These are phyloP conservation scores for Metarhizium sp. DNA, from an alignment of 2,329 filamentous ascomycete species.

Conservation along the genomic window DNA sequence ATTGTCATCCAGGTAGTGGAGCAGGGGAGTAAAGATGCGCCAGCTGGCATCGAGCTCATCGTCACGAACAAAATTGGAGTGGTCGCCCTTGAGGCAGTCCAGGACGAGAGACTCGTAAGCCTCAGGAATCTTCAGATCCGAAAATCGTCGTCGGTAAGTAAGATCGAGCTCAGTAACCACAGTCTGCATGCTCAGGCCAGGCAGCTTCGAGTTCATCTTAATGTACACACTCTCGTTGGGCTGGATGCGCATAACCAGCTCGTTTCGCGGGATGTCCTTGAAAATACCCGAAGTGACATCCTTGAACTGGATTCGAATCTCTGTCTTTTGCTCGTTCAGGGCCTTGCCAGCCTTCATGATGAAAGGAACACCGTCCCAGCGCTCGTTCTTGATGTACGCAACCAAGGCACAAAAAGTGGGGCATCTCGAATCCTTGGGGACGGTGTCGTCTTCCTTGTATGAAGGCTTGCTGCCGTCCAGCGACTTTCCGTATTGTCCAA, in stretches of 20 bases:
- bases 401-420: constrained; percentile 97
- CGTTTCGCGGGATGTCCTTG: constrained; percentile 98
- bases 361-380: constrained; percentile 98
- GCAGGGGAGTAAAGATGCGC: constrained; percentile 94
- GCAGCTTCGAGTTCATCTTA: constrained; percentile 99
- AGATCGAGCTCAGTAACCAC: constrained; percentile 97
- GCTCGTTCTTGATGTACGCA: constrained; percentile 98
- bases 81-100: constrained; percentile 95
- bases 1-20: constrained; percentile 98
- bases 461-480: constrained; percentile 92
- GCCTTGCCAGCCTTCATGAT: constrained; percentile 99
- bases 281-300: constrained; percentile 99
- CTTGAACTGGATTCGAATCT: constrained; percentile 98
- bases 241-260: constrained; percentile 98
- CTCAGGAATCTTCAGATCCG: constrained; percentile 97
- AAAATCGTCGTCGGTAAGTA: constrained; percentile 96
- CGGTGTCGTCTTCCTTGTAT: constrained; percentile 98
- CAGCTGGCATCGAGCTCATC: constrained; percentile 96
- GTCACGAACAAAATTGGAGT: constrained; percentile 98
- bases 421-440: constrained; percentile 93
- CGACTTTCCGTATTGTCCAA: constrained; percentile 95
- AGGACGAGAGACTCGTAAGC: constrained; percentile 97
- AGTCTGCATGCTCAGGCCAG: constrained; percentile 97
- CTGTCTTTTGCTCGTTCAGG: constrained; percentile 98
- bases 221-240: constrained; percentile 99